Evolutionary conservation across 2,329 filamentous ascomycete genomes (phyloP).

Genomic region (Paecilomyces fulvus): DNA sequence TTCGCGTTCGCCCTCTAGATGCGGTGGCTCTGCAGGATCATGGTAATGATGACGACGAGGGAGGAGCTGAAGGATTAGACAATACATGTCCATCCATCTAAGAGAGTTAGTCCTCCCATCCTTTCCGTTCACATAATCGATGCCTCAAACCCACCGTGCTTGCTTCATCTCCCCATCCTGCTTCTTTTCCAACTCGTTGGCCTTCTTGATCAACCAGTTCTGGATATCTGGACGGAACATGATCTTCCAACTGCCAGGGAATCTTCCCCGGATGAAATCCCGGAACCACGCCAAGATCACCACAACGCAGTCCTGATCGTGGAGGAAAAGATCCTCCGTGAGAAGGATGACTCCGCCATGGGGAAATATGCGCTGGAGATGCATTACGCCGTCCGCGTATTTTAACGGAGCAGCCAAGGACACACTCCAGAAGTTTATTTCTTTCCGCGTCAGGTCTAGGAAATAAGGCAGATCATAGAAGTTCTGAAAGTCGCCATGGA

Average conservation of each 20-base stretch:
- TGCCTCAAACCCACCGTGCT: constrained; percentile 13
- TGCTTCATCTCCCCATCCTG: constrained; percentile 7
- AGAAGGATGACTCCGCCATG: constrained; percentile 30
- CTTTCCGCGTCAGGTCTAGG: constrained; percentile 12
- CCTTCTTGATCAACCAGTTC: constrained; percentile 21
- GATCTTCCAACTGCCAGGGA: constrained; percentile 27
- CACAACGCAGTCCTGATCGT: constrained; percentile 19
- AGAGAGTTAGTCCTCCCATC: neutral
- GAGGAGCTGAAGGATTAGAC: constrained; percentile 18
- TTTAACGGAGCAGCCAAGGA: constrained; percentile 19
- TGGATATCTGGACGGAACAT: constrained; percentile 29
- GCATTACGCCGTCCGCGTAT: constrained; percentile 10
- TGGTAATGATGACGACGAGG: constrained; percentile 7
- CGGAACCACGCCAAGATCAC: constrained; percentile 31
- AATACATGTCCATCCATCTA: constrained; percentile 20
- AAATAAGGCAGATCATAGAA: constrained; percentile 22
- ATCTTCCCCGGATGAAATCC: constrained; percentile 11
- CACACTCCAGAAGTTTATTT: constrained; percentile 28
- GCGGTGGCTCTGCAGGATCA: constrained; percentile 3
- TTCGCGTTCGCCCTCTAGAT: constrained; percentile 15
- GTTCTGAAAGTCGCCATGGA: constrained; percentile 27
- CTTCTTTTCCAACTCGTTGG: constrained; percentile 5
- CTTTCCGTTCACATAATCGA: neutral
- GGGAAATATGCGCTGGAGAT: constrained; percentile 31
- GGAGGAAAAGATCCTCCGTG: constrained; percentile 32